These are phyloP conservation scores for Taphrina pruni DNA, from an alignment of 1,139 yeast species.

Conservation along the genomic window DNA sequence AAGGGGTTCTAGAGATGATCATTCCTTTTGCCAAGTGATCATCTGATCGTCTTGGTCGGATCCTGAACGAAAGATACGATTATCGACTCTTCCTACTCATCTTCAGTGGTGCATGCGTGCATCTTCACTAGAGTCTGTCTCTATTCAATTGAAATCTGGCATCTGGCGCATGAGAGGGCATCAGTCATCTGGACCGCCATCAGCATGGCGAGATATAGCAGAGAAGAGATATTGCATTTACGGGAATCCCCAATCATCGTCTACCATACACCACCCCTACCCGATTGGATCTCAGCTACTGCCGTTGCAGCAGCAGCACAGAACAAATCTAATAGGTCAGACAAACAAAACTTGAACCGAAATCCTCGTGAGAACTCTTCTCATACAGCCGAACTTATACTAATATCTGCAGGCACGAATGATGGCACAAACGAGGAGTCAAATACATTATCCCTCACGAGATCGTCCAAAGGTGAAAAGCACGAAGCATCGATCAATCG, in stretches of 20 bases:
- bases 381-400: background rate
- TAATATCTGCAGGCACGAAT: background rate
- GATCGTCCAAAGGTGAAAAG: background rate
- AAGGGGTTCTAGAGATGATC: too few relatives aligned
- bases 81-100: background rate
- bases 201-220: constrained; percentile 17
- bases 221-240: constrained; percentile 34
- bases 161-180: too few relatives aligned
- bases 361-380: constrained; percentile 2
- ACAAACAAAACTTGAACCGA: constrained; percentile 8
- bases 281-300: constrained; percentile 35
- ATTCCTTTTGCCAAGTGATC: background rate
- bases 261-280: constrained; percentile 21
- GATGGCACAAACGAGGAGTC: constrained; percentile 13
- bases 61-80: background rate
- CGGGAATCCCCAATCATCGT: constrained; percentile 30
- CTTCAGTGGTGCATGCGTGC: background rate
- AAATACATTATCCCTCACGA: background rate
- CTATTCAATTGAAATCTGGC: too few relatives aligned
- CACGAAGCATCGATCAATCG: background rate
- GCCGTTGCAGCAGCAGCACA: constrained; percentile 31
- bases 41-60: background rate
- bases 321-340: background rate
- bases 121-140: too few relatives aligned
- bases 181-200: background rate